These are phyloP conservation scores for Orobanche coerulescens DNA, from an alignment of 257 asterid species.

Conservation along the genomic window DNA sequence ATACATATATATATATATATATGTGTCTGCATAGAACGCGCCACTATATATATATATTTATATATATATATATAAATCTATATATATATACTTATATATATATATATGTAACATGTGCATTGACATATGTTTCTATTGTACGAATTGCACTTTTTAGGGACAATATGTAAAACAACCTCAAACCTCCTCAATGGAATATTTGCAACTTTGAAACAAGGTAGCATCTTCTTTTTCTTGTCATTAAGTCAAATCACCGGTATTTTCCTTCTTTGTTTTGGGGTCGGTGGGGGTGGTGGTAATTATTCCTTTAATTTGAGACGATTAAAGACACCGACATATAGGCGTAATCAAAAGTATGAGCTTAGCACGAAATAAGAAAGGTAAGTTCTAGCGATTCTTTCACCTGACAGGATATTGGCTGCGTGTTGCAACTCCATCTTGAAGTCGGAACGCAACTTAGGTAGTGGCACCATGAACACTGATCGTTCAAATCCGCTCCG, in stretches of 20 bases:
- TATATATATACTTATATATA: no score
- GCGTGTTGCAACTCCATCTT: constrained; percentile 68
- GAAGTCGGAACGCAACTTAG: constrained; percentile 75
- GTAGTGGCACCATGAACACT: constrained; percentile 77
- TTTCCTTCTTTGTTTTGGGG: no score
- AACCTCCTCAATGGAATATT: neutral
- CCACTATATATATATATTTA: no score
- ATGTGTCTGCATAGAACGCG: no score
- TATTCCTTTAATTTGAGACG: neutral
- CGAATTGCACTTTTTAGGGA: no score
- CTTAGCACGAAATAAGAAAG: neutral
- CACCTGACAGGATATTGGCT: constrained; percentile 57
- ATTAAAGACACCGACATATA: neutral
- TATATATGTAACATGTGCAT: no score
- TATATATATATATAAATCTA: no score
- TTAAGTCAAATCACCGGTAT: neutral
- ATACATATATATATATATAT: no score
- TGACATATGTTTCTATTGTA: no score
- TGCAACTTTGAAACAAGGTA: neutral
- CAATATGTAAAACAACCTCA: no score
- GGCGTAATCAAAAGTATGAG: no score
- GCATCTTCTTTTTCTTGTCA: neutral
- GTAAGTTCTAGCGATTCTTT: neutral
- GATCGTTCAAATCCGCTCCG: constrained; percentile 66
- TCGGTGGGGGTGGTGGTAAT: no score